Percentiles rank a stretch among this genome's conserved stretches.
These are phyloP conservation scores for Herpomyces periplanetae DNA, from an alignment of 2,329 filamentous ascomycete genomes.

Conservation along the genomic window DNA sequence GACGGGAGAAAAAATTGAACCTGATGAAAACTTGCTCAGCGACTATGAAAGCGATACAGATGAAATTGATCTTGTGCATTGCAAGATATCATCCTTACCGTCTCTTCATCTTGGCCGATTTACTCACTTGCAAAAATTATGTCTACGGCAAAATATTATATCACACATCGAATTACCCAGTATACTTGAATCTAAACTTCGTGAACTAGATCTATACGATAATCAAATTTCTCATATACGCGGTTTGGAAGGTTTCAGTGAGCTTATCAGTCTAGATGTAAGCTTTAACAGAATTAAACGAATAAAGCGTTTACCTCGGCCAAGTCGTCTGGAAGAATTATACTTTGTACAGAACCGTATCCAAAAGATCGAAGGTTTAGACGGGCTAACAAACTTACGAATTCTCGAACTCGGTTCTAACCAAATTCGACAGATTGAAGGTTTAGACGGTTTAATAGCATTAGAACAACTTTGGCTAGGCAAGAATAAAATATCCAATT, in stretches of 20 bases:
- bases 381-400: conserved; percentile 27
- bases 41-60: conserved; percentile 11
- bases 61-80: conserved; percentile 68
- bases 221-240: conserved; percentile 64
- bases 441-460: conserved; percentile 30
- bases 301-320: conserved; percentile 49
- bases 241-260: conserved; percentile 33
- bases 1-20: no score
- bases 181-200: conserved; percentile 20
- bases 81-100: conserved; percentile 35
- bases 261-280: conserved; percentile 44
- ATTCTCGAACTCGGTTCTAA: conserved; percentile 79
- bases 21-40: no score
- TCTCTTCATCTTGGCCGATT: conserved; percentile 53
- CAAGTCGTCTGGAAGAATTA: conserved; percentile 38
- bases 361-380: conserved; percentile 41
- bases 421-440: conserved; percentile 51
- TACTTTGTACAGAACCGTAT: conserved; percentile 93
- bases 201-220: conserved; percentile 79
- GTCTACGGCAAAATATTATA: conserved; percentile 71
- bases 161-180: conserved; percentile 34
- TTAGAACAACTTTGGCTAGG: conserved; percentile 75
- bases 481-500: conserved; percentile 74
- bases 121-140: conserved; percentile 23
- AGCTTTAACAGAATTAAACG: conserved; percentile 99